Evolutionary conservation across 495 filamentous ascomycete species (phyloP).

Genomic region (Aspergillus sparsus): DNA sequence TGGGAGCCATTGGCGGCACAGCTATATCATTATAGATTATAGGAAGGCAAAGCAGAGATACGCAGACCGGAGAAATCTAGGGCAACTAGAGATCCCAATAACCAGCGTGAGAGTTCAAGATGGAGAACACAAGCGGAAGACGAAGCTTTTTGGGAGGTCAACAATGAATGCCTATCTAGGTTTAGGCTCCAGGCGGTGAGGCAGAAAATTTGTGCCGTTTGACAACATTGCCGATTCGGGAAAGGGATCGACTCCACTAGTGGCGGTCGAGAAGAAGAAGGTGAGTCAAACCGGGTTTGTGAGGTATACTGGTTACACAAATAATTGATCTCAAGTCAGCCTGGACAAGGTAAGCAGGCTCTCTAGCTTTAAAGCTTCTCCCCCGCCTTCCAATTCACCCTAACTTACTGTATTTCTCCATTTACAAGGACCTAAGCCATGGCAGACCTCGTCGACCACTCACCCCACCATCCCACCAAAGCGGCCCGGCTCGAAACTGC

Average conservation of each 20-base stretch:
- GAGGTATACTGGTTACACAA: constrained; percentile 2
- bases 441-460: constrained; percentile 77
- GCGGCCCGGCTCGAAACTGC: constrained; percentile 69
- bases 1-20: constrained; percentile 68
- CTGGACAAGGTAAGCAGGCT: constrained; percentile 13
- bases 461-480: constrained; percentile 75
- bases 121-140: constrained; percentile 22
- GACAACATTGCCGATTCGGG: constrained; percentile 15
- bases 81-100: constrained; percentile 16
- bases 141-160: constrained; percentile 35
- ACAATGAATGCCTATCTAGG: constrained; percentile 45
- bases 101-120: constrained; percentile 15
- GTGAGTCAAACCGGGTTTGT: constrained; percentile 14
- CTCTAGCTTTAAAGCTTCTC: no score
- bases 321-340: constrained; percentile 4
- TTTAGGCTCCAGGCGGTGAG: constrained; percentile 43
- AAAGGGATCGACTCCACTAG: constrained; percentile 16
- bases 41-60: constrained; percentile 17
- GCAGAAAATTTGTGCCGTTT: constrained; percentile 19
- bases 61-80: constrained; percentile 13
- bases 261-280: constrained; percentile 3
- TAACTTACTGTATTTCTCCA: constrained; percentile 5
- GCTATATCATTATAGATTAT: constrained; percentile 55
- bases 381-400: constrained; percentile 2
- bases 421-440: constrained; percentile 16